Conservation (phyloP, 2,329 filamentous ascomycete species). For the Colletotrichum orchidophilum region DNA sequence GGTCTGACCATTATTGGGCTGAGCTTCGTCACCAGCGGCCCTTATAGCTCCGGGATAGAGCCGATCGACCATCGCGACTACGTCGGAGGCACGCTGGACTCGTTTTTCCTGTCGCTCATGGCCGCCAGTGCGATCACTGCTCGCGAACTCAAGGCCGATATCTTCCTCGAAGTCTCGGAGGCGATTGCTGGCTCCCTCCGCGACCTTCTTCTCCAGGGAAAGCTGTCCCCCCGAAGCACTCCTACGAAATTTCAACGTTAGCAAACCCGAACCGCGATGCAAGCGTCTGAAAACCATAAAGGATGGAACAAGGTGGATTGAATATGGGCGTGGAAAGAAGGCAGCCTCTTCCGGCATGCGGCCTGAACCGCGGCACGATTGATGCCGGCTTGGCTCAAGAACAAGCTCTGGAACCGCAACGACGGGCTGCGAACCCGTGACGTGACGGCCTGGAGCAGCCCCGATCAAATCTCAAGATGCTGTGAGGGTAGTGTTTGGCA, state of each 20-base stretch:
- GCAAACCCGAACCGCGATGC: background rate
- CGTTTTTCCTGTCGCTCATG: background rate
- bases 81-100: background rate
- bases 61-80: background rate
- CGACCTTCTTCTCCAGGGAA: too few species aligned
- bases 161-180: background rate
- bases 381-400: background rate
- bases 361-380: background rate
- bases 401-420: background rate
- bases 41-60: background rate
- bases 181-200: rapidly evolving
- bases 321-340: background rate
- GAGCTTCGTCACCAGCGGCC: too few species aligned
- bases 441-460: background rate
- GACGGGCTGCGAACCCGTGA: background rate
- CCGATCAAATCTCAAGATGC: rapidly evolving
- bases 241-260: background rate
- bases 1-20: background rate
- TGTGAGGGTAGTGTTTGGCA: rapidly evolving
- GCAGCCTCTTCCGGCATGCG: background rate
- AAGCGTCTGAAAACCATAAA: rapidly evolving
- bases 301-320: background rate
- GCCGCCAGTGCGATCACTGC: background rate
- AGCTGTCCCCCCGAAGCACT: rapidly evolving
- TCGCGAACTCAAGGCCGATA: too few species aligned